Conservation (phyloP, 2,329 filamentous ascomycete genomes). For the Fusarium equiseti region DNA sequence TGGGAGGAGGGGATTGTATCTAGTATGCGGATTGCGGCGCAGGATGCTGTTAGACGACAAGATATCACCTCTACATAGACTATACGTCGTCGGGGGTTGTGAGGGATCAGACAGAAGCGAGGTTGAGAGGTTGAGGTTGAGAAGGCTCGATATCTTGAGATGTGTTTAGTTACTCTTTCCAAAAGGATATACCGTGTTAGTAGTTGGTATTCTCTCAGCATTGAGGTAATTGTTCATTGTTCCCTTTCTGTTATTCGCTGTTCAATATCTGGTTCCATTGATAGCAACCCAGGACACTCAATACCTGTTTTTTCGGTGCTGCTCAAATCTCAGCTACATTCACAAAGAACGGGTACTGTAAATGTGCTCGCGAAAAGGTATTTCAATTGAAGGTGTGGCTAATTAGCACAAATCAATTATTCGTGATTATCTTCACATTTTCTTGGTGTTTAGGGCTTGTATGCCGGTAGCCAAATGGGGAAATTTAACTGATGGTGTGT, state of each 20-base stretch:
- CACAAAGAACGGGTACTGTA: not conserved
- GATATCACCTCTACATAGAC: not conserved
- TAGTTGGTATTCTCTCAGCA: not conserved
- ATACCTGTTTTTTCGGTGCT: not conserved
- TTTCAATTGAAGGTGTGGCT: not conserved
- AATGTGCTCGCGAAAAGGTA: not conserved
- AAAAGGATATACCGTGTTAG: not conserved
- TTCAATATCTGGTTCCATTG: not conserved
- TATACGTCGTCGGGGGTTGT: not conserved
- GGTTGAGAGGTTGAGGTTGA: no score
- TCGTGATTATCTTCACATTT: no score
- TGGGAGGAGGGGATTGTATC: not conserved
- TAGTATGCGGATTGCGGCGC: not conserved
- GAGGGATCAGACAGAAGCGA: not conserved
- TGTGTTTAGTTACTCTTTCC: not conserved
- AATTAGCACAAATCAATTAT: no score
- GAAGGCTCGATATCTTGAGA: not conserved
- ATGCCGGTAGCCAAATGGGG: not conserved
- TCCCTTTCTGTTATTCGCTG: no score
- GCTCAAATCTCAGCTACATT: not conserved
- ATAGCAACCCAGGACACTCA: not conserved
- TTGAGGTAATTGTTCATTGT: not conserved
- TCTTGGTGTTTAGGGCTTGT: not conserved
- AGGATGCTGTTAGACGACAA: not conserved
- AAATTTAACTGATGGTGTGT: not conserved